Percentiles rank a stretch among this genome's conserved stretches.
phyloP scores from a whole-genome alignment of 495 filamentous ascomycete genomes.

The Hyphodiscus hymeniophilus region DNA sequence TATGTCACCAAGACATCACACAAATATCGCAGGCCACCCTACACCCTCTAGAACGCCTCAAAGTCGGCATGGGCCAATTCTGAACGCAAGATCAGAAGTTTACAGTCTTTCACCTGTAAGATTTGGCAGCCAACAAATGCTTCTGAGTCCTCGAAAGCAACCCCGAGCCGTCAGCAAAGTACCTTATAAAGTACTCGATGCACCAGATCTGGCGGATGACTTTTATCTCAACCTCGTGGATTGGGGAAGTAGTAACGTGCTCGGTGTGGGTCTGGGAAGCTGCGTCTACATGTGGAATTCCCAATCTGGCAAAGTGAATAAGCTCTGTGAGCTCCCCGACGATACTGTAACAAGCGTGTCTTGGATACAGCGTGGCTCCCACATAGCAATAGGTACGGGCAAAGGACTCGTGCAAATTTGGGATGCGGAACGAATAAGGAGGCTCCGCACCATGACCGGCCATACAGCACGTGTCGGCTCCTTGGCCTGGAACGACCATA shows the following conservation, averaged over 20 bases:
- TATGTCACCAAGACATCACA: constrained; percentile 65
- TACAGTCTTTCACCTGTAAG: constrained; percentile 91
- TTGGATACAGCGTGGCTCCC: constrained; percentile 95
- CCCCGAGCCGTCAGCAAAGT: constrained; percentile 89
- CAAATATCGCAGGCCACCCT: constrained; percentile 58
- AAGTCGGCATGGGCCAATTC: constrained; percentile 72
- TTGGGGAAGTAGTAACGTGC: constrained; percentile 91
- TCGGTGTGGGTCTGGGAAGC: constrained; percentile 84
- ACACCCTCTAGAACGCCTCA: constrained; percentile 87
- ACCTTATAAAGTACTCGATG: constrained; percentile 95
- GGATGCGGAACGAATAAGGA: constrained; percentile 80
- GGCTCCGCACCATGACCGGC: constrained; percentile 91
- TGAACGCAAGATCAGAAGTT: constrained; percentile 81
- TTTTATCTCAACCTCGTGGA: constrained; percentile 97
- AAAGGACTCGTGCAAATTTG: constrained; percentile 96
- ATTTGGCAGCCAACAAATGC: constrained; percentile 81
- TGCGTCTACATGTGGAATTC: constrained; percentile 99
- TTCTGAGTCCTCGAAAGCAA: constrained; percentile 80
- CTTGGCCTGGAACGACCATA: constrained; percentile 95
- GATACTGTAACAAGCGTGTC: constrained; percentile 93
- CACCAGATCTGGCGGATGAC: constrained; percentile 91
- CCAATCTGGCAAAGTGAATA: constrained; percentile 73
- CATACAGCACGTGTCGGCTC: constrained; percentile 87
- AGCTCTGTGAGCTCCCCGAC: constrained; percentile 85
- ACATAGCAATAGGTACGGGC: constrained; percentile 87